A percentile compares a stretch with the other conserved stretches of the same genome.
Conservation (phyloP, 1,139 yeast genomes). For the Nakaseomyces glabratus region DNA sequence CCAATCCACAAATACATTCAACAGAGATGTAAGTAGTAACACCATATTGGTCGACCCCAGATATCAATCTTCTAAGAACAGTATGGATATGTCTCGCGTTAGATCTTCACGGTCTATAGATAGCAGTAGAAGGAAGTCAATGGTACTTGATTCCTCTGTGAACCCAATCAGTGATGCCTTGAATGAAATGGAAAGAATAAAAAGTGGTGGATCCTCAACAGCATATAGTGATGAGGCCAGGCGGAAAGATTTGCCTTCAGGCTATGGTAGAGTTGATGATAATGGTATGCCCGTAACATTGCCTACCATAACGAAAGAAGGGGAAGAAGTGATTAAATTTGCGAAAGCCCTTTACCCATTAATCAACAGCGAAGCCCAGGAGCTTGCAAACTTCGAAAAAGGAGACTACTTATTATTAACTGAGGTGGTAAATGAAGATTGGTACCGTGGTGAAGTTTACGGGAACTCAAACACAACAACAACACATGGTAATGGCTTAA, state of each 20-base stretch:
- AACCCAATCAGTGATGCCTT: conserved; percentile 25
- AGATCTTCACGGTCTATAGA: conserved; percentile 8
- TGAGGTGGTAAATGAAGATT: conserved; percentile 26
- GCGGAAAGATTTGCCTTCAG: conserved; percentile 1
- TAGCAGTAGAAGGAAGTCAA: conserved; percentile 20
- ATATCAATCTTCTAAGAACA: background rate
- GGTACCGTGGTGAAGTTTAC: conserved; percentile 30
- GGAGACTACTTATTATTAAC: conserved; percentile 28
- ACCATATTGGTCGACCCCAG: conserved; percentile 8
- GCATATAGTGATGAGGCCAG: conserved; percentile 3
- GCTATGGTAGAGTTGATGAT: conserved; percentile 20
- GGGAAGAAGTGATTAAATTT: conserved; percentile 22
- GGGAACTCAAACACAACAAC: conserved; percentile 21
- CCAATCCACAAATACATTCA: no score
- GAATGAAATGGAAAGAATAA: conserved; percentile 25
- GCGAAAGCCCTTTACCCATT: conserved; percentile 29
- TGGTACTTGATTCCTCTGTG: conserved; percentile 18
- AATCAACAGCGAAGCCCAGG: conserved; percentile 24
- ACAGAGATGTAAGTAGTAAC: conserved; percentile 3
- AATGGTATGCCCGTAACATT: conserved; percentile 24
- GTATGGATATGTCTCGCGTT: background rate
- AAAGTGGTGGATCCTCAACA: conserved; percentile 8
- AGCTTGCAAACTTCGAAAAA: conserved; percentile 24
- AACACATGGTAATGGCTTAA: conserved; percentile 18
- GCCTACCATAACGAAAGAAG: conserved; percentile 22